A percentile compares a stretch with the other conserved stretches of the same genome.
phyloP scores from a whole-genome alignment of 768 basidiomycete species.

The Peribolospora baueri region DNA sequence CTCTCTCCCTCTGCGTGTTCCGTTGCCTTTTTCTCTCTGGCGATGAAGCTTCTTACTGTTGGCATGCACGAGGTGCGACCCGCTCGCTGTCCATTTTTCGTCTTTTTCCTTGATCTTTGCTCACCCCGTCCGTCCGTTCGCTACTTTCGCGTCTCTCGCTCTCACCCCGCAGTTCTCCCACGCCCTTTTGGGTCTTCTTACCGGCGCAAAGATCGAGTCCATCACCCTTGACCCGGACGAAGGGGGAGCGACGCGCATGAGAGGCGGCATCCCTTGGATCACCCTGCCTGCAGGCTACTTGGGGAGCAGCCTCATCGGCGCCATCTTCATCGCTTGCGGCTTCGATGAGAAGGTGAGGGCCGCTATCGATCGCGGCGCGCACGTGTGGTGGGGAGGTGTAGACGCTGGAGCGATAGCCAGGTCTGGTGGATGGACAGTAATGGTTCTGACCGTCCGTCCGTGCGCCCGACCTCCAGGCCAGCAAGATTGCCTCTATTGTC shows the following conservation, averaged over 20 bases:
- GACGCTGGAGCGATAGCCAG: not conserved
- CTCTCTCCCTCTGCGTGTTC: too few species aligned
- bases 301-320: slow-evolving; percentile 66
- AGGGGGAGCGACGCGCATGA: slow-evolving; percentile 67
- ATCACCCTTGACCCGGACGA: slow-evolving; percentile 31
- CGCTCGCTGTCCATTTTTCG: too few species aligned
- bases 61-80: too few species aligned
- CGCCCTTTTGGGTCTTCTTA: slow-evolving; percentile 1
- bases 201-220: slow-evolving; percentile 9
- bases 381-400: not conserved
- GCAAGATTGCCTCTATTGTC: slow-evolving; percentile 55
- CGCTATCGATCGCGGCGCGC: not conserved
- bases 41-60: too few species aligned
- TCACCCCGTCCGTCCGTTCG: too few species aligned
- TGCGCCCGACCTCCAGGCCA: slow-evolving; percentile 23
- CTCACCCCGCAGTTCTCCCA: not conserved
- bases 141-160: not conserved
- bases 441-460: slow-evolving; percentile 26
- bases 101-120: too few species aligned
- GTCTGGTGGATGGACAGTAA: not conserved
- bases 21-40: too few species aligned
- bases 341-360: slow-evolving; percentile 27
- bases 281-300: slow-evolving; percentile 11
- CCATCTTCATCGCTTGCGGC: slow-evolving; percentile 60
- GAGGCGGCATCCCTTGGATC: slow-evolving; percentile 46